A percentile compares a stretch with the other conserved stretches of the same genome.
Evolutionary conservation across 116 monocot species (phyloP).

Genomic region (Papilionanthe hybrid): DNA sequence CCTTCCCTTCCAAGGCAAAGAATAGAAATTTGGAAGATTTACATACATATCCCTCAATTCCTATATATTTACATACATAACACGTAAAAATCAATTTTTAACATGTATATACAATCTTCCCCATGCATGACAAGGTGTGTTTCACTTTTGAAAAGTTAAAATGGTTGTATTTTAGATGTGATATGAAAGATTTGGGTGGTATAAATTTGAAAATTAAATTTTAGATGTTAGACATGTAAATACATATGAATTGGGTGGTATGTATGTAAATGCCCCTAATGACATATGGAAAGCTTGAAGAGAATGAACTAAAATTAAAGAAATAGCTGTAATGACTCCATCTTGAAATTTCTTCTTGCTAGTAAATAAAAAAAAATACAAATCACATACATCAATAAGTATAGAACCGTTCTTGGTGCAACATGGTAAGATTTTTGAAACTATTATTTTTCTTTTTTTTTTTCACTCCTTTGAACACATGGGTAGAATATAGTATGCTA

Average conservation of each 20-base stretch:
- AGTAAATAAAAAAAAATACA: neutral
- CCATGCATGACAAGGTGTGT: no score
- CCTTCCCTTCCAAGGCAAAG: neutral
- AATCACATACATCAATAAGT: neutral
- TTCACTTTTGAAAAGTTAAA: no score
- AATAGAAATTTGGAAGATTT: neutral
- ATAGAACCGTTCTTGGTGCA: neutral
- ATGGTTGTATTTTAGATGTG: no score
- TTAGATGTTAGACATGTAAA: no score
- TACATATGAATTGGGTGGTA: no score
- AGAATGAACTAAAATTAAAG: neutral
- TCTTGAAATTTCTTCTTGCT: neutral
- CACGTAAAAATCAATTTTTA: no score
- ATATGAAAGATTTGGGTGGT: no score
- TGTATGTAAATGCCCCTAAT: no score
- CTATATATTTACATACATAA: no score
- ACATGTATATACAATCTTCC: no score
- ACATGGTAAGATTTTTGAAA: neutral
- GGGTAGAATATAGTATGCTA: neutral
- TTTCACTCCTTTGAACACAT: neutral
- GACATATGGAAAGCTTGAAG: neutral
- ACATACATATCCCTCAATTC: no score
- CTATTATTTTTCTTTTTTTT: slow-evolving; percentile 2
- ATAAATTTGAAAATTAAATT: no score
- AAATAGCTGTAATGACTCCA: neutral